Conservation (phyloP, 768 basidiomycete species). For the Clathrus columnatus region DNA sequence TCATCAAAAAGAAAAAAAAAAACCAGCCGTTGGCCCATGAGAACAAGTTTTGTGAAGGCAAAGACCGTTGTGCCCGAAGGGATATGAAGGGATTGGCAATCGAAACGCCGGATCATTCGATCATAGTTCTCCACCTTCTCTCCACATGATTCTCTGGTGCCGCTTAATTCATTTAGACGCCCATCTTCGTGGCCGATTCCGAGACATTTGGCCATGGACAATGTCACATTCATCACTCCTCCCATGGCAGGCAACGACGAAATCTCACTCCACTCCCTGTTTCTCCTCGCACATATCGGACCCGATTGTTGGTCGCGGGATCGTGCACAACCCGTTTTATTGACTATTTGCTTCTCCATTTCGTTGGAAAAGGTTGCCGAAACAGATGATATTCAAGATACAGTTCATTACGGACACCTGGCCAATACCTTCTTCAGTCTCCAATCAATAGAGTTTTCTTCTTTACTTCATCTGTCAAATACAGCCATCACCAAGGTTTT, state of each 20-base stretch:
- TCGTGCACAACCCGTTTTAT: slow-evolving; percentile 41
- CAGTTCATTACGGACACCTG: slow-evolving; percentile 59
- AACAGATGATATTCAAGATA: slow-evolving; percentile 45
- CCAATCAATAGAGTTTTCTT: slow-evolving; percentile 19
- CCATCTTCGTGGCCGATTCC: background rate
- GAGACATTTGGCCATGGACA: background rate
- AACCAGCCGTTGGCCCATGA: too few species aligned
- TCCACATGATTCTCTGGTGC: background rate
- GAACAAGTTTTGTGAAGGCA: too few species aligned
- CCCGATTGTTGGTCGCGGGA: slow-evolving; percentile 42
- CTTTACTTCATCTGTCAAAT: slow-evolving; percentile 25
- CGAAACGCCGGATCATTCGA: too few species aligned
- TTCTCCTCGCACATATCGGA: slow-evolving; percentile 35
- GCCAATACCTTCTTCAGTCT: slow-evolving; percentile 37
- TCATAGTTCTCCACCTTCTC: too few species aligned
- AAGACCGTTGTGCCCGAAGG: too few species aligned
- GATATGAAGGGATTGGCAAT: too few species aligned
- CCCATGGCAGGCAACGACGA: slow-evolving; percentile 23
- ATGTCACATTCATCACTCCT: background rate
- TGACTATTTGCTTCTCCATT: slow-evolving; percentile 38
- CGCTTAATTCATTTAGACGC: background rate
- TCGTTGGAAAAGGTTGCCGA: slow-evolving; percentile 35
- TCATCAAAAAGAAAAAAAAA: too few species aligned
- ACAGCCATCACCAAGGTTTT: slow-evolving; percentile 32
- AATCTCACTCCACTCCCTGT: slow-evolving; percentile 37